Evolutionary conservation across 768 basidiomycete species (phyloP), one percentile per base, ranked within the genome.

Genomic region (Lactarius deliciosus): DNA sequence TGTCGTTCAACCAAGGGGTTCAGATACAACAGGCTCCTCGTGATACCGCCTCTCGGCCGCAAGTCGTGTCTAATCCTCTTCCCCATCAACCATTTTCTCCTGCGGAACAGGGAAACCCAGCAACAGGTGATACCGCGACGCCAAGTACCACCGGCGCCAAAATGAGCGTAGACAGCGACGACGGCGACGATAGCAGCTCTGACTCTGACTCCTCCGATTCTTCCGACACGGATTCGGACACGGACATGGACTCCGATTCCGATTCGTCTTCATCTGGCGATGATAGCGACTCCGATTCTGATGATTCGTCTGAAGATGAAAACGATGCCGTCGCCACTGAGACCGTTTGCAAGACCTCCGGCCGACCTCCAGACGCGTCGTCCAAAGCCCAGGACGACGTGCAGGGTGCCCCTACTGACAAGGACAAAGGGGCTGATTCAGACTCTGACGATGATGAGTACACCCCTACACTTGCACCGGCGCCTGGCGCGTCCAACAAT

Each of bases 231-330:
- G 57, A 41, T 6, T 40, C 62, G 22, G 61, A 63, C 20, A 28
- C 34, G 5, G 50, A 53, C 25, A 53, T 25, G 50, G 25, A 63
- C 3, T 40, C 25, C 5, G 62, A 68, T 47, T 60, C 66, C 10
- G 63, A 60, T 41, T 65, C 56, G 0, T 18, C 28, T 18, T 56
- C 56, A 20, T 57, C 56, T 30, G 56, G 34, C 56, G 56, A 57
- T 36, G 32, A 34, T 22, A 32, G 18, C 9, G 56, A 57, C 32
- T 20, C 56, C 9, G 56, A 57, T 57, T 34, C 56, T 8, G 56
- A 34, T 5, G 22, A 22, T 43, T 59, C 32, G 15, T 36, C 41
- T 28, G 66, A 60, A 9, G 62, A 60, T 18, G 57, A 47, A 11
- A 45, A 41, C 5, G 22, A 22, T 36, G 15, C 50, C 8, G 40